Evolutionary conservation across 148 eudicot genomes (phyloP).

Genomic region (Amaranthus hypochondriacus): DNA sequence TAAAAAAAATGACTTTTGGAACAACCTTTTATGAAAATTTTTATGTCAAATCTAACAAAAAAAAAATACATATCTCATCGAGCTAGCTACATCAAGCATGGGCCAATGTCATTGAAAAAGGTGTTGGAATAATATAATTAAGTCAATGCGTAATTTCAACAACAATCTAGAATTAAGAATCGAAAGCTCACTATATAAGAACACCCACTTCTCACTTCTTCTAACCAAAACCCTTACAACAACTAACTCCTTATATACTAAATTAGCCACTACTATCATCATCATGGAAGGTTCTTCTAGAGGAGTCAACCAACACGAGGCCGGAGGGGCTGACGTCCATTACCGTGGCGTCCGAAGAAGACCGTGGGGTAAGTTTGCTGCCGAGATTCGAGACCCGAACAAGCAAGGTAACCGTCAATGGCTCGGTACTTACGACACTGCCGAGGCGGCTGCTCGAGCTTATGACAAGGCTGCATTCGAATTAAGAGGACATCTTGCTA

Average conservation of each 20-base stretch:
- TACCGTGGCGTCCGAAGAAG: slow-evolving; percentile 28
- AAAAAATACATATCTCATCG: background rate
- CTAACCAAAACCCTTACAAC: slow-evolving; percentile 5
- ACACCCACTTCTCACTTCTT: background rate
- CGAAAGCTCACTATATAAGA: slow-evolving; percentile 20
- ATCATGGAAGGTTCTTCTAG: slow-evolving; percentile 34
- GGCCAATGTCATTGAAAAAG: slow-evolving; percentile 18
- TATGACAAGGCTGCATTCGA: slow-evolving; percentile 54
- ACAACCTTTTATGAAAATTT: slow-evolving; percentile 12
- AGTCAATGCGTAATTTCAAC: slow-evolving; percentile 24
- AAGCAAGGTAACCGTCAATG: slow-evolving; percentile 49
- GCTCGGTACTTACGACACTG: slow-evolving; percentile 52
- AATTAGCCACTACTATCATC: background rate
- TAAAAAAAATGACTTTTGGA: background rate
- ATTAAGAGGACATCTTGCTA: slow-evolving; percentile 51
- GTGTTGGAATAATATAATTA: slow-evolving; percentile 10
- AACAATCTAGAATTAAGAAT: slow-evolving; percentile 1
- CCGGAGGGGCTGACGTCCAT: slow-evolving; percentile 29
- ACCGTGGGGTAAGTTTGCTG: slow-evolving; percentile 41
- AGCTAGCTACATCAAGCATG: slow-evolving; percentile 11
- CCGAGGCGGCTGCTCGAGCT: slow-evolving; percentile 45
- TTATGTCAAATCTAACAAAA: slow-evolving; percentile 11
- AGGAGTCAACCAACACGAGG: slow-evolving; percentile 23
- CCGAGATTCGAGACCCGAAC: slow-evolving; percentile 49
- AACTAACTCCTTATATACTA: background rate